phyloP scores from a whole-genome alignment of 192 early-diverging fungal genomes.

The Rhizoclosmatium sp. region DNA sequence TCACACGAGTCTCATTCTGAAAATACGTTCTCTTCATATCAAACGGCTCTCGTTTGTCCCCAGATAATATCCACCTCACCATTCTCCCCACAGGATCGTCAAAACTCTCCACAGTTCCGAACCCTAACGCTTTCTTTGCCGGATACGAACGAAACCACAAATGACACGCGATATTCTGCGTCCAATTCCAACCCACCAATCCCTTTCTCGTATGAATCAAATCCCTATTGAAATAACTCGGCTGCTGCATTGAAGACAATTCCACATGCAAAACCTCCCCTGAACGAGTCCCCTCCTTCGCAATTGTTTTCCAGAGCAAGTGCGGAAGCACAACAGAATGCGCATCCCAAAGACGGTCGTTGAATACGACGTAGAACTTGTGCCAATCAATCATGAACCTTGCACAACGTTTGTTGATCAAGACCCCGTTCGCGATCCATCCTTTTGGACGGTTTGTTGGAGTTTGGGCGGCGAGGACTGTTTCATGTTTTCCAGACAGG shows the following conservation, averaged over 20 bases:
- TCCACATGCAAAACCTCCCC: background rate
- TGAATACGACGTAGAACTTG: background rate
- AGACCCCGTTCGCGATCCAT: constrained; percentile 58
- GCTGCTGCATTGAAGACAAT: background rate
- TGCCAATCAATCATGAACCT: constrained; percentile 58
- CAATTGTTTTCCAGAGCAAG: background rate
- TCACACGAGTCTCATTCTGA: too few relatives aligned
- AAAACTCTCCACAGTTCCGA: background rate
- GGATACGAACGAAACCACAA: background rate
- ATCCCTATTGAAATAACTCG: background rate
- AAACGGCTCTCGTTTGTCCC: background rate
- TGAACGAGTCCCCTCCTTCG: background rate
- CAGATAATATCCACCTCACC: background rate
- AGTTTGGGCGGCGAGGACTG: background rate
- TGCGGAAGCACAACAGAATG: background rate
- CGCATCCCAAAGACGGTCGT: background rate
- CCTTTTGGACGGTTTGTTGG: background rate
- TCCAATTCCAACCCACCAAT: background rate
- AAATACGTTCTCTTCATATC: background rate
- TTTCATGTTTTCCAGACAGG: background rate
- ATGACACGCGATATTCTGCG: background rate
- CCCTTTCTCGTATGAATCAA: background rate
- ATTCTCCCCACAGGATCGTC: background rate
- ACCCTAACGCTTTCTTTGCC: background rate
- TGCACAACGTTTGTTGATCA: constrained; percentile 51